A percentile compares a stretch with the other conserved stretches of the same genome.
Conservation (phyloP, 179 eudicot species). For the Spergularia azorica region DNA sequence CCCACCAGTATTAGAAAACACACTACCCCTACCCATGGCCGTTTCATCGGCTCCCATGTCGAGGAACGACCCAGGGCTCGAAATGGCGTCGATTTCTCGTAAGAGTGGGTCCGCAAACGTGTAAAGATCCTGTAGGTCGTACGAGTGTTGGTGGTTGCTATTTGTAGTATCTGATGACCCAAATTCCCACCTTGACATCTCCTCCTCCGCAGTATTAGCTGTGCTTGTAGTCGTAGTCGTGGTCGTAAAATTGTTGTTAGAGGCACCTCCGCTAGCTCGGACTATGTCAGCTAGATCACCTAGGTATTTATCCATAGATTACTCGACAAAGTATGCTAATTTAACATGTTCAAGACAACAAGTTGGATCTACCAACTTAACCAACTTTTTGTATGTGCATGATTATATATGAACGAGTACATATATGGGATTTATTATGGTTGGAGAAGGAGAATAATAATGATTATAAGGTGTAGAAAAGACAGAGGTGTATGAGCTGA, state of each 20-base stretch:
- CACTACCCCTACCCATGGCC: not conserved
- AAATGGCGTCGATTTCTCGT: slow-evolving; percentile 27
- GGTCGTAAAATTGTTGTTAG: slow-evolving; percentile 8
- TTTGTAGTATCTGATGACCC: slow-evolving; percentile 2
- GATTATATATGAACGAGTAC: not conserved
- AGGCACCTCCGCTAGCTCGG: slow-evolving; percentile 41
- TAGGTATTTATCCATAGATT: slow-evolving; percentile 49
- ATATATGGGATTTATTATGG: too few species aligned
- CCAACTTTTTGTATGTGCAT: not conserved
- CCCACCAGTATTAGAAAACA: not conserved
- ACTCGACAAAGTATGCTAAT: not conserved
- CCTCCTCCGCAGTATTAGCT: slow-evolving; percentile 4
- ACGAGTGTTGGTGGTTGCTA: not conserved
- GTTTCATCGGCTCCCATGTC: slow-evolving; percentile 3
- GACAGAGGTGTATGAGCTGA: not conserved
- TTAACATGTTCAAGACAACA: not conserved
- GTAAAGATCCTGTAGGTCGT: slow-evolving; percentile 40
- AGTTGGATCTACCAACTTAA: not conserved
- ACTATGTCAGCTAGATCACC: slow-evolving; percentile 84
- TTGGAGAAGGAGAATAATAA: too few species aligned
- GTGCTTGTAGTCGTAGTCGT: slow-evolving; percentile 2
- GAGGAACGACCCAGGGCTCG: slow-evolving; percentile 13
- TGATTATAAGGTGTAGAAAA: not conserved
- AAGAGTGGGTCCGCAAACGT: slow-evolving; percentile 67
- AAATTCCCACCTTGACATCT: slow-evolving; percentile 9